These are phyloP conservation scores for Mycena sp. DNA, from an alignment of 1,284 basidiomycete genomes.

Conservation along the genomic window DNA sequence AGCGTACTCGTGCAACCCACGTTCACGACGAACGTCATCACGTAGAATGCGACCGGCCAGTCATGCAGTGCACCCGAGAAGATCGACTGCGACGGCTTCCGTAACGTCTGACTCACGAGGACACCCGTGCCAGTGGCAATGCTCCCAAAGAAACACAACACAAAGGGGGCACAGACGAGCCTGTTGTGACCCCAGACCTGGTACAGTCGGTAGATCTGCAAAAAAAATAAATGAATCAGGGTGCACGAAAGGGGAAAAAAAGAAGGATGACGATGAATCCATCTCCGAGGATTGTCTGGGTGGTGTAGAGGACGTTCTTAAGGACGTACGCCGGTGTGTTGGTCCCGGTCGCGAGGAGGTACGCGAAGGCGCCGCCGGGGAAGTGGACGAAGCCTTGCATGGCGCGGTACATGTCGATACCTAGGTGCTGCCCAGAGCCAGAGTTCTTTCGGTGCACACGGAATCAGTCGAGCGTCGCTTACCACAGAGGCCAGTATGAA, in stretches of 20 bases:
- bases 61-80: background rate
- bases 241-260: background rate
- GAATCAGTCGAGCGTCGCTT: background rate
- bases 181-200: background rate
- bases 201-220: constrained; percentile 5
- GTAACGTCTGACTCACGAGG: background rate
- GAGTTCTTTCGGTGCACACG: too few relatives aligned
- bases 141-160: background rate
- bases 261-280: constrained; percentile 3
- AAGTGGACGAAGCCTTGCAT: constrained; percentile 8
- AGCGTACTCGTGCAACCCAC: background rate
- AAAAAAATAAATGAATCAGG: background rate
- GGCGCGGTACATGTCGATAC: constrained; percentile 2
- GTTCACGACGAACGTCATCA: background rate
- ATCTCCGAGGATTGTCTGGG: background rate
- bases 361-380: constrained; percentile 3
- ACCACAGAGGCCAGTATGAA: constrained; percentile 2
- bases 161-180: background rate
- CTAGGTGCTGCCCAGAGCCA: background rate
- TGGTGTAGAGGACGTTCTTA: background rate
- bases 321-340: background rate
- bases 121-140: background rate
- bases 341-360: constrained; percentile 1
- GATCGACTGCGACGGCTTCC: background rate
- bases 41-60: background rate